Evolutionary conservation across 257 asterid genomes (phyloP), one percentile per base, ranked within the genome.

Genomic region (Ehretia macrophylla): DNA sequence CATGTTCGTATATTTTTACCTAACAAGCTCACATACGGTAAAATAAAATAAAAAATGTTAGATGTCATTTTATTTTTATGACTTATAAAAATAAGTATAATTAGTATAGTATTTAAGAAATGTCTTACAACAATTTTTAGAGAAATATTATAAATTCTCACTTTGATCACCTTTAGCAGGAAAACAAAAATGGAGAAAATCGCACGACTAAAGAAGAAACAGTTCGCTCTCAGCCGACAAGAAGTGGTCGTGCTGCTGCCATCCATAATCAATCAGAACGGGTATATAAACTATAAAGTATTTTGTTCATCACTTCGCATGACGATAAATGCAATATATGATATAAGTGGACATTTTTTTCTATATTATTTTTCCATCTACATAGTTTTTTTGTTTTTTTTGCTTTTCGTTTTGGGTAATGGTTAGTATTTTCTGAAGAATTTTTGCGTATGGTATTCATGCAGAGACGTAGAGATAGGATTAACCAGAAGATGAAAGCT

Each of bases 401-500:
- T 48, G 18, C 5, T 56, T 38, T 44, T 14, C 52, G 35, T 49
- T 47, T 17, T 32, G 16, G 1, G 39, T 14, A 51, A n/a, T 47
- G 38, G 5, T 50, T 38, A 44, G 8, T 54, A 22, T 53, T 17
- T 2, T 10, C 14, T 59, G 35, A n/a, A n/a, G n/a, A n/a, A n/a
- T n/a, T n/a, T n/a, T n/a, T n/a, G n/a, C 12, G 9, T 32, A 51
- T 49, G 37, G 2, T 16, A 27, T 42, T 27, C 18, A 35, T 75
- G 0, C 17, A 85, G 95, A 78, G 89, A 62, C 89, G 93, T 8
- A 77, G 95, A 40, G 95, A 83, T 32, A 77, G 89, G 66, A 86
- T 86, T 58, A 86, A 86, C 48, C 79, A 86, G 77, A 86, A 82
- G 81, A 77, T 81, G 90, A 86, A 79, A 82, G 83, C 86, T 51